Base-by-base conservation (phyloP, 2,329 filamentous ascomycete genomes). In the Emergomyces pasteurianus region DNA sequence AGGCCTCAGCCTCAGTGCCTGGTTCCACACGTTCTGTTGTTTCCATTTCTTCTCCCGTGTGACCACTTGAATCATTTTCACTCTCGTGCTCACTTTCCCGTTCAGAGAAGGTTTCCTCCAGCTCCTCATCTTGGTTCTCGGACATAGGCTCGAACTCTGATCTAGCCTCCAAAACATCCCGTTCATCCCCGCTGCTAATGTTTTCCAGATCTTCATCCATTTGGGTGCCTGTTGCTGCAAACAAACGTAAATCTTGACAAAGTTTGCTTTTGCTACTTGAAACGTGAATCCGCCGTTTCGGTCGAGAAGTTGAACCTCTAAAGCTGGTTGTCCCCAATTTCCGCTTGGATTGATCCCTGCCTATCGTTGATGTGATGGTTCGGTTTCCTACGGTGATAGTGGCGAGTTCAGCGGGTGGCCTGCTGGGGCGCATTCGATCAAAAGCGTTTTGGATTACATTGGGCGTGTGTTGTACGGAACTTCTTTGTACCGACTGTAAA, bases 301-400 rank as follows among this genome's bases (percentile, higher is more conserved):
- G 76, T 49, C 73, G 66, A 4, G 73, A 60, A 38, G 61, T 47
- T 8, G 65, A 61, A 40, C 60, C 64, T 3, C 47, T 56, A n/a
- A 67, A 63, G 31, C 64, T 65, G 28, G 66, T 61, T 52, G 68
- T 65, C 36, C 70, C 70, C 0, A 70, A 69, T 36, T 70, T 68
- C 60, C 71, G 68, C 63, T 73, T 77, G 31, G 65, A 70, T 31
- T 72, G 68, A 3, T 78, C 69, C 57, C 81, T 77, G 1, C 87
- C 86, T 65, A 90, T 80, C 38, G 84, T 80, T 23, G 85, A 86
- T 0, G 83, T 86, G 5, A 85, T 80, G 0, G 86, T 89, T 53
- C 80, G 81, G 63, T 86, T 80, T 1, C 88, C 89, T 59, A 92
- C 83, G 0, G 87, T 91, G 55, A 92, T 88, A 1, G 87, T 89